A percentile compares a stretch with the other conserved stretches of the same genome.
These are phyloP conservation scores for Populus trichocarpa DNA, from an alignment of 441 rosid species.

Conservation along the genomic window DNA sequence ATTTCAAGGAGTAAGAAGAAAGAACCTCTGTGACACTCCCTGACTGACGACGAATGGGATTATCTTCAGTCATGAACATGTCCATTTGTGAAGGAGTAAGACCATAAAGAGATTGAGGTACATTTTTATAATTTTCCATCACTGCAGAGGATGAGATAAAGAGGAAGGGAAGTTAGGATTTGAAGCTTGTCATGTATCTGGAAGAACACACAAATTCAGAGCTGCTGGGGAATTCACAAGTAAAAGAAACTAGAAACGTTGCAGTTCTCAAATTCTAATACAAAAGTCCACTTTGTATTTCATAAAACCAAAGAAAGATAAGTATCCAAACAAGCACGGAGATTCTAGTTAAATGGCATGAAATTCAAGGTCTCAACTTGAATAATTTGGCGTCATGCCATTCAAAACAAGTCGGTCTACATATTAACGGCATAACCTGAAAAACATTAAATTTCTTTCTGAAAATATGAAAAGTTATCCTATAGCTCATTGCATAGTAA, in stretches of 20 bases:
- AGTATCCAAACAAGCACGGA: background rate
- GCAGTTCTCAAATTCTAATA: background rate
- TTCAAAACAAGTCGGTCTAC: background rate
- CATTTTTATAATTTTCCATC: slow-evolving; percentile 75
- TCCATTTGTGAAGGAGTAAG: slow-evolving; percentile 77
- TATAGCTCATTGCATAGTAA: background rate
- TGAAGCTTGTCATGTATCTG: background rate
- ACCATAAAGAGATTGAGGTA: slow-evolving; percentile 73
- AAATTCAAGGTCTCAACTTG: background rate
- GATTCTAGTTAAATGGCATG: background rate
- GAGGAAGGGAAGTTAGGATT: background rate
- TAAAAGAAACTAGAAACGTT: background rate
- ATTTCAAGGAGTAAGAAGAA: slow-evolving; percentile 6
- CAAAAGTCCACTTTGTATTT: background rate
- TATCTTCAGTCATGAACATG: slow-evolving; percentile 91
- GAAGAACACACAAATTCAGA: slow-evolving; percentile 1
- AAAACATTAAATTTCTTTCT: background rate
- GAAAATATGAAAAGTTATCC: background rate
- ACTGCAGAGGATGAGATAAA: slow-evolving; percentile 40
- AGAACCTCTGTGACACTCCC: slow-evolving; percentile 69
- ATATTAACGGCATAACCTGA: background rate
- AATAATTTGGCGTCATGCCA: background rate
- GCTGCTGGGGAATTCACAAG: background rate
- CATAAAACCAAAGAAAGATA: background rate
- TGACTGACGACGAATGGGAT: slow-evolving; percentile 58